Evolutionary conservation across 2,329 filamentous ascomycete genomes (phyloP), one percentile per base, ranked within the genome.

Genomic region (Bipolaris sorokiniana): DNA sequence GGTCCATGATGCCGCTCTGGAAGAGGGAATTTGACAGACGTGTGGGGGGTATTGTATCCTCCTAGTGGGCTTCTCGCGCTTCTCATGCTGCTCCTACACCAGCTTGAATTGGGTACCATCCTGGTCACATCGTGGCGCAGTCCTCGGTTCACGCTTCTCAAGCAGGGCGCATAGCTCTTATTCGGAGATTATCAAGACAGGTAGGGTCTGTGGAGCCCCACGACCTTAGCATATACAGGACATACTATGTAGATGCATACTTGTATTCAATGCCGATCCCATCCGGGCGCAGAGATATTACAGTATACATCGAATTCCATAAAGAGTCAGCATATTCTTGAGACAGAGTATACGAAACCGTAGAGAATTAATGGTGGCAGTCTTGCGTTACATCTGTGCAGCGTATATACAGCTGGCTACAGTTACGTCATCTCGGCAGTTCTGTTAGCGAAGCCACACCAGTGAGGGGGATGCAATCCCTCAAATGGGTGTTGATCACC

Each of bases 1-100:
- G 67, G 31, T 61, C 62, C 0, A 69, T 71, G 67, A 71, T 75
- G 68, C 73, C 73, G 7, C 26, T 58, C 5, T 76, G 73, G 73
- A 75, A 73, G 45, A 55, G 73, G 7, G 63, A 68, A 18, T 75
- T 75, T 31, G 61, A 66, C 26, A 52, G 58, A 5, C 52, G 48
- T 10, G 64, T 70, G 1, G 62, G 67, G 6, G 67, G 67, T 1
- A 70, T 70, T 16, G 66, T 70, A 18, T 58, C 48, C 31, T 28
- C 48, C 23, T 28, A 48, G 22, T 7, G 15, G n/a, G 9, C 22
- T 16, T 10, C 15, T 28, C 33, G 28, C 15, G 15, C 3, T 48
- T 38, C 7, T 1, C 7, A 37, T 37, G 9, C 20, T 18, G 22
- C 26, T 11, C 15, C 33, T 11, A 10, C 33, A 18, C 7, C 15